Evolutionary conservation across 345 rosid genomes (phyloP), one percentile per base, ranked within the genome.

Genomic region (Punica granatum): DNA sequence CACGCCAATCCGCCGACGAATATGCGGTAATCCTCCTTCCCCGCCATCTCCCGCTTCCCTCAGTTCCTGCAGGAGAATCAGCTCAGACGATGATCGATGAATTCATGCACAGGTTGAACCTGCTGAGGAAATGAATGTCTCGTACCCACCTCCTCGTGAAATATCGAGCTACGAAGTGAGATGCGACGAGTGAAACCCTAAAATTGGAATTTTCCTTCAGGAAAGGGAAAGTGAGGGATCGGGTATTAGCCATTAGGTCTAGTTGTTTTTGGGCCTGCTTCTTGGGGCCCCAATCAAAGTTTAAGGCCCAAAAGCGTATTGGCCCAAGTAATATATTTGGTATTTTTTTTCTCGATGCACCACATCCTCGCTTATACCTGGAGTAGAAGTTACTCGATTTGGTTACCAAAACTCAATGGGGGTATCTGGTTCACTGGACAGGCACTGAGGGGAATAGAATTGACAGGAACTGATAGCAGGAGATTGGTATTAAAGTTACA

Each of bases 1-100:
- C 89, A 87, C 16, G 98, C 82, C 75, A 94, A 81, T 2, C 99
- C 99, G 49, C 98, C 99, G 0, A 94, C 97, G 67, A 94, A 91
- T 35, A 94, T 88, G 37, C 96, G 79, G 73, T 88, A 73, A 23
- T 89, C 98, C 63, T 94, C 96, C 80, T 86, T 89, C 44, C 84
- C 82, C 1, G 89, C 84, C 97, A 89, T 90, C 63, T 72, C 80
- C 73, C 68, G 34, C 59, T 71, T 61, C 74, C 53, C 42, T 25
- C 19, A 39, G 39, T 23, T 23, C 32, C 46, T 53, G 56, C 26
- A 25, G 21, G 46, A 48, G 36, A 19, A 28, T 15, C 56, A 32
- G 30, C n/a, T n/a, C 67, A 7, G 32, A 15, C n/a, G 34, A 18
- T 11, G 51, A 46, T 32, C n/a, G 26, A 36, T 11, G 21, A 54